These are phyloP conservation scores for Fomitopsis pulvina DNA, from an alignment of 768 basidiomycete species.

Conservation along the genomic window DNA sequence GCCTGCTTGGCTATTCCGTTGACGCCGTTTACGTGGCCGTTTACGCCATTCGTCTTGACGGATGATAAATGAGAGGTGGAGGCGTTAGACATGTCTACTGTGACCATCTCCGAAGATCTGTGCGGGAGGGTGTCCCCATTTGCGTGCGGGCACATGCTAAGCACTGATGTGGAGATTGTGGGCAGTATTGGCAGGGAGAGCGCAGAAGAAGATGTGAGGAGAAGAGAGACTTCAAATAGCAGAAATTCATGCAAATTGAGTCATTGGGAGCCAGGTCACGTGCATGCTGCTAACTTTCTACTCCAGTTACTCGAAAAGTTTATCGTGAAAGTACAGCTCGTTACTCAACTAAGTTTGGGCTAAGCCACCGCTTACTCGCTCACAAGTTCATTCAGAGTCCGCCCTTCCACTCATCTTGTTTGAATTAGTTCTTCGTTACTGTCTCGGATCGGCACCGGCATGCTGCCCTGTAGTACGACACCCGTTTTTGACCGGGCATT, in stretches of 20 bases:
- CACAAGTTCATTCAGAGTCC: no score
- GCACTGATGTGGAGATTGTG: not conserved
- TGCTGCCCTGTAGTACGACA: no score
- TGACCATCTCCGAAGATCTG: conserved; percentile 61
- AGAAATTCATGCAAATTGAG: not conserved
- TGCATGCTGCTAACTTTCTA: no score
- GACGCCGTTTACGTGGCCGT: conserved; percentile 35
- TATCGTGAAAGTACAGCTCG: no score
- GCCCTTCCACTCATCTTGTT: no score
- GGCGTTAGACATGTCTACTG: conserved; percentile 51
- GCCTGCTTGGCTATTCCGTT: conserved; percentile 18
- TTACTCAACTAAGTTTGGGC: not conserved
- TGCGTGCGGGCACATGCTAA: conserved; percentile 55
- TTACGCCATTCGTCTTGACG: conserved; percentile 23
- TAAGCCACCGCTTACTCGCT: not conserved
- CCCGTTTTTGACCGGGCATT: no score
- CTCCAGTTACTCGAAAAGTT: no score
- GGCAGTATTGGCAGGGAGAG: not conserved
- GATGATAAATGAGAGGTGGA: conserved; percentile 20
- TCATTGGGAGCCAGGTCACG: conserved; percentile 1
- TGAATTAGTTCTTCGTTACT: no score
- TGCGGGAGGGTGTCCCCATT: conserved; percentile 42
- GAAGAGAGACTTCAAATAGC: not conserved
- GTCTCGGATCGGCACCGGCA: no score
- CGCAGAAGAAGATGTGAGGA: conserved; percentile 1